phyloP scores from a whole-genome alignment of 2,329 filamentous ascomycete genomes.

The Aspergillus clavatus region DNA sequence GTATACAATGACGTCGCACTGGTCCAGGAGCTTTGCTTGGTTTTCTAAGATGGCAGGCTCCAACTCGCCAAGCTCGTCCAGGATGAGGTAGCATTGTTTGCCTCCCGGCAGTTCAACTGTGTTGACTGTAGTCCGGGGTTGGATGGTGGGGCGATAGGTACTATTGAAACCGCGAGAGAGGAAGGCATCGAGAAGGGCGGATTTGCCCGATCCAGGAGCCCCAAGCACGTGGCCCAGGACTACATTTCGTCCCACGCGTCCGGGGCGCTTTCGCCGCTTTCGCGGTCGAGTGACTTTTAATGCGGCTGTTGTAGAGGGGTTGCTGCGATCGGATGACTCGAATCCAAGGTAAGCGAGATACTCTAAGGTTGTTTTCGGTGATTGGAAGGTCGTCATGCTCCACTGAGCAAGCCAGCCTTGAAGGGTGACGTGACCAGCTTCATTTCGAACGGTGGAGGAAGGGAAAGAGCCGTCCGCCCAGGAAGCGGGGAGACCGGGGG shows the following conservation, averaged over 20 bases:
- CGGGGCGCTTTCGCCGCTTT: constrained; percentile 74
- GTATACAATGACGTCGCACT: constrained; percentile 91
- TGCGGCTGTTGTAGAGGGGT: constrained; percentile 72
- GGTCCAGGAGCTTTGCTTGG: constrained; percentile 71
- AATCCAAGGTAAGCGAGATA: constrained; percentile 96
- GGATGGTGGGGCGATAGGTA: constrained; percentile 89
- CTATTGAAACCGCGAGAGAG: constrained; percentile 79
- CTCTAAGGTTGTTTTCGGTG: constrained; percentile 89
- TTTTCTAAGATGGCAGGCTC: constrained; percentile 94
- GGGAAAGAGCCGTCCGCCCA: constrained; percentile 90
- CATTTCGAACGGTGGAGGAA: constrained; percentile 88
- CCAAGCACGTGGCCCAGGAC: constrained; percentile 91
- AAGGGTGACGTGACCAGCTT: constrained; percentile 89
- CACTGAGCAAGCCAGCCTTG: constrained; percentile 98
- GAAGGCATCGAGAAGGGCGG: constrained; percentile 83
- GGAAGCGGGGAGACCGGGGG: constrained; percentile 77
- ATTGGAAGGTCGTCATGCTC: constrained; percentile 99
- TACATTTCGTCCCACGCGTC: constrained; percentile 87
- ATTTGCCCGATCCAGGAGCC: constrained; percentile 81
- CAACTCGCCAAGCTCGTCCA: constrained; percentile 92
- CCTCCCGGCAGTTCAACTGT: constrained; percentile 93
- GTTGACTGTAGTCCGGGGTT: constrained; percentile 88
- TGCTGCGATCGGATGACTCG: constrained; percentile 67
- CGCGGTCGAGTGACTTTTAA: constrained; percentile 89
- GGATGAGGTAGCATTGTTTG: constrained; percentile 93